Evolutionary conservation across 176 grass and related monocot species (phyloP).

Genomic region (Aegilops tauschii): DNA sequence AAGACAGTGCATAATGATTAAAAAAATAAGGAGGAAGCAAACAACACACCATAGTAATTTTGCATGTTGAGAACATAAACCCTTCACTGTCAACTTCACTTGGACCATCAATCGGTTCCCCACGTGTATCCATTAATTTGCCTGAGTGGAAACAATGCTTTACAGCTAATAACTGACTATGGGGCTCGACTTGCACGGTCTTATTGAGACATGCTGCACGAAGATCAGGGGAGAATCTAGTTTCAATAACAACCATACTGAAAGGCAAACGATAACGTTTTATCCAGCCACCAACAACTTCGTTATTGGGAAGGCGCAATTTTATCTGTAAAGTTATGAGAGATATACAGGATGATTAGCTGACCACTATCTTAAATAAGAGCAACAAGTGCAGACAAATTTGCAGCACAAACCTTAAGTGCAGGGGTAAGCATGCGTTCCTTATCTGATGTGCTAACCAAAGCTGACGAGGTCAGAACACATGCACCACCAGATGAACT

Average conservation of each 20-base stretch:
- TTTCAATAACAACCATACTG: neutral
- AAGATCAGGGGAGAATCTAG: neutral
- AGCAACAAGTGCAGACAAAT: neutral
- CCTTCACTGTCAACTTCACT: neutral
- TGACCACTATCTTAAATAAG: neutral
- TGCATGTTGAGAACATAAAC: neutral
- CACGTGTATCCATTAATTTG: neutral
- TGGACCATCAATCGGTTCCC: neutral
- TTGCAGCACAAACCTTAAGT: neutral
- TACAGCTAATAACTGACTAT: neutral
- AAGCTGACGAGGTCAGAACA: neutral
- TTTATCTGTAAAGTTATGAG: neutral
- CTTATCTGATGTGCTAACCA: neutral
- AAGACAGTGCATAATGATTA: neutral
- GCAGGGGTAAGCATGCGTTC: neutral
- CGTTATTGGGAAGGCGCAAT: neutral
- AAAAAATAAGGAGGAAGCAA: neutral
- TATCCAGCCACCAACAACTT: neutral
- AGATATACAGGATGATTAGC: neutral
- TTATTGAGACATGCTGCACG: neutral
- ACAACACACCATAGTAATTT: neutral
- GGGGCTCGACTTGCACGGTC: neutral
- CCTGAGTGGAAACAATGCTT: neutral
- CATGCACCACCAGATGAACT: neutral
- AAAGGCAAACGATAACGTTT: neutral